A percentile compares a stretch with the other conserved stretches of the same genome.
These are phyloP conservation scores for Aquilaria yunnanensis DNA, from an alignment of 345 rosid genomes.

Conservation along the genomic window DNA sequence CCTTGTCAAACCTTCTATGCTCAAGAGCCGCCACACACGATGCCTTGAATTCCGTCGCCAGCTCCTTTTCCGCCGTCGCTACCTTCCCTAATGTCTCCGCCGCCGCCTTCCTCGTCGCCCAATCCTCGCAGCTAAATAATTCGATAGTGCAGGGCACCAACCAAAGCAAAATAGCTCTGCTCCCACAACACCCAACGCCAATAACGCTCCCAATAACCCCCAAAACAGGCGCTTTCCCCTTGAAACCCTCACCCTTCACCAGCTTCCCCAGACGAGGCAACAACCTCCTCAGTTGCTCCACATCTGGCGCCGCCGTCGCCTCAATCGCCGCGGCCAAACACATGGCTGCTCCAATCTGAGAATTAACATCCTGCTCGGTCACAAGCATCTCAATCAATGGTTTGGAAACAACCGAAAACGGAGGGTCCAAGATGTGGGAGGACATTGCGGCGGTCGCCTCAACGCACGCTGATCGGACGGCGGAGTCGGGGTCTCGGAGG, in stretches of 20 bases:
- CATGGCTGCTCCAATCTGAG: constrained; percentile 81
- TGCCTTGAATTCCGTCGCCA: constrained; percentile 48
- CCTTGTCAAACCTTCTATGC: constrained; percentile 84
- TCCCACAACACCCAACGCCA: constrained; percentile 46
- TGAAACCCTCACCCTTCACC: constrained; percentile 61
- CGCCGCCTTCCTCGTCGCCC: constrained; percentile 88
- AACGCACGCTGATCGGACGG: constrained; percentile 81
- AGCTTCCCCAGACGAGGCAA: constrained; percentile 67
- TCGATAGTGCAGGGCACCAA: constrained; percentile 54
- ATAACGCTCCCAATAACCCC: constrained; percentile 62
- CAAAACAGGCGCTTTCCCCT: constrained; percentile 64
- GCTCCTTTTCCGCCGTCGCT: constrained; percentile 47
- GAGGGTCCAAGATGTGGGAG: constrained; percentile 38
- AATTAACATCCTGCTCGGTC: constrained; percentile 61
- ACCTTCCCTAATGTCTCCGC: constrained; percentile 79
- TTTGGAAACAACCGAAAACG: constrained; percentile 50
- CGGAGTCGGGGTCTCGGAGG: constrained; percentile 74
- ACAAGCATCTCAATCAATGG: constrained; percentile 60
- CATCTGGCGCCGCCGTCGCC: constrained; percentile 54
- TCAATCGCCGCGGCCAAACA: constrained; percentile 77
- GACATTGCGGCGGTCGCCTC: constrained; percentile 69
- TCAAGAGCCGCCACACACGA: constrained; percentile 44
- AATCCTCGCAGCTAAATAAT: constrained; percentile 64
- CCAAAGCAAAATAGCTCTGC: constrained; percentile 57
- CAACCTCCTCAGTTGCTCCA: constrained; percentile 52